These are phyloP conservation scores for Trametes versicolor DNA, from an alignment of 1,284 basidiomycete species.

Conservation along the genomic window DNA sequence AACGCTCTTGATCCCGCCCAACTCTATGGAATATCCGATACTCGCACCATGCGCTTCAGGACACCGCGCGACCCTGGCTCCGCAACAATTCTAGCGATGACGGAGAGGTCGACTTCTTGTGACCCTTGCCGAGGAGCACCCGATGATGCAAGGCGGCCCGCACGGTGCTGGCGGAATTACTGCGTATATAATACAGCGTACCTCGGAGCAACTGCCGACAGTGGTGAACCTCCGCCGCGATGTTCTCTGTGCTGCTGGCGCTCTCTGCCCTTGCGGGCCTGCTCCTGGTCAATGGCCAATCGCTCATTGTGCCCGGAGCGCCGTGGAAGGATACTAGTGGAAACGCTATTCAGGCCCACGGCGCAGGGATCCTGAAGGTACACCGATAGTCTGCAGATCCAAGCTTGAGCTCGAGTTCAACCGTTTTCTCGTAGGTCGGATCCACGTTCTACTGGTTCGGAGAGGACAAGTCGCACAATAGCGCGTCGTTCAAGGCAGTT, in stretches of 20 bases:
- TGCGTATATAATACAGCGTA: constrained; percentile 23
- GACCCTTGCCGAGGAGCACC: constrained; percentile 26
- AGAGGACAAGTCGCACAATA: constrained; percentile 71
- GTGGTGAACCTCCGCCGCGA: constrained; percentile 24
- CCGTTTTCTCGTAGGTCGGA: constrained; percentile 48
- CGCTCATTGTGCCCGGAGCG: constrained; percentile 69
- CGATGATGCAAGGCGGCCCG: constrained; percentile 31
- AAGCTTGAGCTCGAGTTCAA: background rate
- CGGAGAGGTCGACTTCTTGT: constrained; percentile 8
- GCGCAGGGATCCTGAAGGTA: constrained; percentile 68
- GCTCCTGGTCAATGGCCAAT: constrained; percentile 32
- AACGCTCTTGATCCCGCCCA: background rate
- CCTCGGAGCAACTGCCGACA: background rate
- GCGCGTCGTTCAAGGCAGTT: constrained; percentile 64
- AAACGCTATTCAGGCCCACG: constrained; percentile 72
- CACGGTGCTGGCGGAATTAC: background rate
- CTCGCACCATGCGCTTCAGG: background rate
- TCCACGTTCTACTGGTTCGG: constrained; percentile 71
- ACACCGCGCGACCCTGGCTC: constrained; percentile 11
- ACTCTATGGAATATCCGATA: background rate
- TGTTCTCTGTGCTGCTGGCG: constrained; percentile 33
- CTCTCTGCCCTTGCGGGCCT: constrained; percentile 21
- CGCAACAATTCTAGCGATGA: constrained; percentile 9
- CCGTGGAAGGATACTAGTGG: constrained; percentile 71
- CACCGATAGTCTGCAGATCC: background rate